phyloP scores from a whole-genome alignment of 495 filamentous ascomycete species.

The Aspergillus leporis region DNA sequence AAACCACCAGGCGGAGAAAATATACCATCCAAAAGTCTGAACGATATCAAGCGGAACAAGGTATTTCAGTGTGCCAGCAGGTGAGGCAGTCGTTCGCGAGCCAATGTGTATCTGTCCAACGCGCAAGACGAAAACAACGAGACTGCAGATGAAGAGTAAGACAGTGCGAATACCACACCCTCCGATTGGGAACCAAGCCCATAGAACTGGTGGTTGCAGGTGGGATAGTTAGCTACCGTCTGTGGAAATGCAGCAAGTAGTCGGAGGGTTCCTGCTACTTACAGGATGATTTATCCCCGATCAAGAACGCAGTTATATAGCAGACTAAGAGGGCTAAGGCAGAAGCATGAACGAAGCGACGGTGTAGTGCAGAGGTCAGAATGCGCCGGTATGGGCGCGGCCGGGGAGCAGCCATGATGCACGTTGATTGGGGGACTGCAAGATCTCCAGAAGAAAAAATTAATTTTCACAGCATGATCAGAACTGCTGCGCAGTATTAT shows the following conservation, averaged over 20 bases:
- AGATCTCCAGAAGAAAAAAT: constrained; percentile 27
- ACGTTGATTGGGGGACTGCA: constrained; percentile 29
- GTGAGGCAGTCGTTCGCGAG: constrained; percentile 65
- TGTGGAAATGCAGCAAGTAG: not conserved
- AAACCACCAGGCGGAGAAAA: constrained; percentile 79
- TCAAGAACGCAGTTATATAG: constrained; percentile 70
- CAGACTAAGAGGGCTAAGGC: constrained; percentile 63
- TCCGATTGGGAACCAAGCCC: constrained; percentile 85
- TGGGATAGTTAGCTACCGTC: constrained; percentile 13
- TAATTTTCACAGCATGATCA: constrained; percentile 40
- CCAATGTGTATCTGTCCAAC: constrained; percentile 78
- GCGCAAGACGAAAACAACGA: constrained; percentile 77
- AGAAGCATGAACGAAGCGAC: constrained; percentile 77
- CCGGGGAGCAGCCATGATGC: constrained; percentile 49
- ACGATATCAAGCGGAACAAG: constrained; percentile 57
- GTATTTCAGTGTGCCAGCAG: constrained; percentile 60
- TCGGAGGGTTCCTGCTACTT: constrained; percentile 28
- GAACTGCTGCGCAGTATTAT: constrained; percentile 18
- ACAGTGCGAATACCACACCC: constrained; percentile 70
- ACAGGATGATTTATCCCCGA: constrained; percentile 73
- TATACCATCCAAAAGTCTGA: constrained; percentile 70
- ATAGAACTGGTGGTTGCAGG: constrained; percentile 57
- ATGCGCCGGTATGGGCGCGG: constrained; percentile 79
- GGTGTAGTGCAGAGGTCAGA: constrained; percentile 84
- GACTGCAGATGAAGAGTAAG: constrained; percentile 64